These are phyloP conservation scores for Aureobasidium sp. DNA, from an alignment of 2,329 filamentous ascomycete species.

Conservation along the genomic window DNA sequence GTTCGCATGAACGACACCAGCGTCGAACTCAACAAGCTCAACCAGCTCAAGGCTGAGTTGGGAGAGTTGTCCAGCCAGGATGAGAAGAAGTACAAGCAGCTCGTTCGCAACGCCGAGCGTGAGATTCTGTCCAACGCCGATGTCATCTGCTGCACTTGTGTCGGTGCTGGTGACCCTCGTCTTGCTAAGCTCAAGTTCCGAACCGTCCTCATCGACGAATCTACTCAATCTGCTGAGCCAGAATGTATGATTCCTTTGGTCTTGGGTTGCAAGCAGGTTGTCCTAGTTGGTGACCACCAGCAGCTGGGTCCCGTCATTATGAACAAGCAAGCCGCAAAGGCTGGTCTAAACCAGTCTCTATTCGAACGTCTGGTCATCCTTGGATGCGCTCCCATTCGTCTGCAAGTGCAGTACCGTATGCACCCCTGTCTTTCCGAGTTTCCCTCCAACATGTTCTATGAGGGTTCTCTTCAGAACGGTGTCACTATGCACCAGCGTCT, in stretches of 20 bases:
- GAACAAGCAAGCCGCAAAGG: constrained; percentile 99
- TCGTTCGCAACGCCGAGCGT: constrained; percentile 86
- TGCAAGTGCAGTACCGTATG: constrained; percentile 99
- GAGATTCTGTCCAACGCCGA: constrained; percentile 94
- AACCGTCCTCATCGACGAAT: constrained; percentile 96
- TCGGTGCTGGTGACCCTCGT: constrained; percentile 91
- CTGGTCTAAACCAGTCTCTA: constrained; percentile 93
- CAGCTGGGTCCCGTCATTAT: constrained; percentile 98
- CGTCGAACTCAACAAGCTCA: constrained; percentile 82
- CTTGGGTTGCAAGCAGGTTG: constrained; percentile 94
- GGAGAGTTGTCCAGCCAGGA: constrained; percentile 91
- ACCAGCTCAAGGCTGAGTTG: constrained; percentile 82
- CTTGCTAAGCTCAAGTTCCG: constrained; percentile 97
- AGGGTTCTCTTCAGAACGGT: constrained; percentile 92
- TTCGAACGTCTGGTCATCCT: constrained; percentile 94
- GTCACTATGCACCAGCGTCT: constrained; percentile 84
- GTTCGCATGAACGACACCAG: constrained; percentile 97
- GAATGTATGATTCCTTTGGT: constrained; percentile 99
- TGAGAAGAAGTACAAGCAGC: constrained; percentile 96
- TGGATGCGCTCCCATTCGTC: constrained; percentile 79
- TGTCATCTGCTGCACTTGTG: constrained; percentile 97
- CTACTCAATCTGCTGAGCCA: constrained; percentile 93
- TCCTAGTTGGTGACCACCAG: constrained; percentile 97
- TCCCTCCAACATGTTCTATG: constrained; percentile 99
- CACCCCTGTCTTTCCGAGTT: constrained; percentile 96